These are phyloP conservation scores for Oldenlandia corymbosa DNA, from an alignment of 257 asterid genomes.

Conservation along the genomic window DNA sequence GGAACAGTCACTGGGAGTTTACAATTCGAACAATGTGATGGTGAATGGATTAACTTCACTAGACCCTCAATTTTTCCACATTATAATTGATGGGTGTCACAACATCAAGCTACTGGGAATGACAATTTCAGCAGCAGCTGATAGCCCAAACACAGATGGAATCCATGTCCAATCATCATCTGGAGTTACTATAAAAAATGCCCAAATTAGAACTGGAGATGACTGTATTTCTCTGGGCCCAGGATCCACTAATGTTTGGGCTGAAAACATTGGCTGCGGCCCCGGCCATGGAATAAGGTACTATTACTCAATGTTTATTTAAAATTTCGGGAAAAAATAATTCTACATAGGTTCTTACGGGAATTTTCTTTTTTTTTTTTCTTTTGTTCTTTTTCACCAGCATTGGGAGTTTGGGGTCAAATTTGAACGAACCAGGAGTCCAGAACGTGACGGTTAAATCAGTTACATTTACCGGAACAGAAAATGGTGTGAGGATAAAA, in stretches of 20 bases:
- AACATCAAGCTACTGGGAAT: constrained; percentile 25
- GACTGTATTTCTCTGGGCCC: constrained; percentile 57
- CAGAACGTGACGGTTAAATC: constrained; percentile 43
- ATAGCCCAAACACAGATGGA: constrained; percentile 60
- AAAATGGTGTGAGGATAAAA: constrained; percentile 50
- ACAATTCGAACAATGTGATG: constrained; percentile 39
- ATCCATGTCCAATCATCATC: constrained; percentile 41
- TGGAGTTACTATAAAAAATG: constrained; percentile 27
- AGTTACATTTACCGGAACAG: constrained; percentile 35
- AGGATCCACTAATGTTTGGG: constrained; percentile 43
- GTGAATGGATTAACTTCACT: constrained; percentile 39
- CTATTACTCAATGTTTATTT: neutral
- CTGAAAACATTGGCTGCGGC: constrained; percentile 43
- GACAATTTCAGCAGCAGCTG: constrained; percentile 37
- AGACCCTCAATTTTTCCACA: constrained; percentile 51
- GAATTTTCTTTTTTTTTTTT: neutral
- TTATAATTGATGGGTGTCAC: constrained; percentile 34
- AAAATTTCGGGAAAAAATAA: no score
- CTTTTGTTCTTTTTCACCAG: constrained; percentile 17
- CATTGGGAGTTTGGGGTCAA: constrained; percentile 54
- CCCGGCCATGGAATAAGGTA: constrained; percentile 66
- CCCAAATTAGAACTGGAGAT: constrained; percentile 44
- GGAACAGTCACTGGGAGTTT: constrained; percentile 37
- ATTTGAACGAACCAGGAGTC: constrained; percentile 40
- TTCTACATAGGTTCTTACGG: no score